Base-by-base conservation (phyloP, 352 stramenopile genomes). In the Globisporangium echinulatum region DNA sequence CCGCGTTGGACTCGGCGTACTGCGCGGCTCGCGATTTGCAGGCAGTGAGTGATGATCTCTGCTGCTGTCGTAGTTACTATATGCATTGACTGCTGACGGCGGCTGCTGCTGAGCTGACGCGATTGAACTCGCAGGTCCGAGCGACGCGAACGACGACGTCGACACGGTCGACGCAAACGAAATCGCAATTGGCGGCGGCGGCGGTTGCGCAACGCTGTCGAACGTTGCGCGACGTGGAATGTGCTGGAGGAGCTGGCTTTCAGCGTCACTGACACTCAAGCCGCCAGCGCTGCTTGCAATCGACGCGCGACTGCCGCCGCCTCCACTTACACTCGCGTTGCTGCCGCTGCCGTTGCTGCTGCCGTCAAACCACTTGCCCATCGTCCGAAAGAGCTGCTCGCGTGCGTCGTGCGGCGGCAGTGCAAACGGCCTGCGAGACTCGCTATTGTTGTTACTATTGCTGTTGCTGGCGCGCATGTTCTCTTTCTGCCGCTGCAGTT, bases 281-380 rank as follows among this genome's bases (percentile, higher is more conserved):
- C 25, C 25, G 56, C 56, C 56, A 38, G 56, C 61, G 39, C 59
- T 61, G 53, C 59, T 65, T 15, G 58, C 25, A 44, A 52, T 52
- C 40, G 38, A 63, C n/a, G 11, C 15, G 17, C 39, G 59, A 14
- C 53, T 65, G 59, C 55, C 61, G 38, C 33, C 37, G 14, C 46
- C 42, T 33, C 25, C 25, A 33, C 25, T 33, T 3, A 33, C 25
- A 33, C 25, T 33, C 38, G 59, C 44, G 49, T 51, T 54, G 13
- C 25, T 19, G 9, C 17, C 49, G 53, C 56, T 55, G 25, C 60
- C 54, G 33, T 39, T 52, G n/a, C 49, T 46, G 42, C 42, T 46
- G 42, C 42, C 52, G 61, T 68, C 68, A 15, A 85, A 58, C 47
- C 61, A 87, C 59, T 85, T 87, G 63, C 75, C 75, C 63, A 85